These are phyloP conservation scores for Porphyrellus cyaneotinctus DNA, from an alignment of 768 basidiomycete genomes.

Conservation along the genomic window DNA sequence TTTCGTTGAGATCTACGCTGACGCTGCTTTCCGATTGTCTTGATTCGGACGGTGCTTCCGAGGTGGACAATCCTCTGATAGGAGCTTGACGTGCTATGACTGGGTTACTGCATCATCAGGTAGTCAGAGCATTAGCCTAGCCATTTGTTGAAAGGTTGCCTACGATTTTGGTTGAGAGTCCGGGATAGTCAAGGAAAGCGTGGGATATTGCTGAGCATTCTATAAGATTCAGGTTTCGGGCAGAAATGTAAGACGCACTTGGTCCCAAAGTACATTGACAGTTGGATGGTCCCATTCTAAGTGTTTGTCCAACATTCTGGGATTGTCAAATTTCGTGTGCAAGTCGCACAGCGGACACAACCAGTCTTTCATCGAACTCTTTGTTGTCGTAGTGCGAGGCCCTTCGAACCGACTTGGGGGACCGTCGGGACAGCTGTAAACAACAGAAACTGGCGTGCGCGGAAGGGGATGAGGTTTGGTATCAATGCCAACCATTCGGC, in stretches of 20 bases:
- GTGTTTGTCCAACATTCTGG: constrained; percentile 45
- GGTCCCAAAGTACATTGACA: constrained; percentile 39
- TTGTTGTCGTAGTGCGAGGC: constrained; percentile 8
- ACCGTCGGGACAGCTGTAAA: constrained; percentile 17
- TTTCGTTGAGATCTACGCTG: constrained; percentile 2
- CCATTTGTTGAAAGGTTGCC: background rate
- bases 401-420: constrained; percentile 8
- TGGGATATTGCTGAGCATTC: constrained; percentile 10
- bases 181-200: constrained; percentile 18
- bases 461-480: constrained; percentile 22
- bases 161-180: constrained; percentile 10
- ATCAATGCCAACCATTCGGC: constrained; percentile 36
- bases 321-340: constrained; percentile 40
- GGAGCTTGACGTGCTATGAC: constrained; percentile 1
- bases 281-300: constrained; percentile 46
- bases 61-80: constrained; percentile 3
- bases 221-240: background rate
- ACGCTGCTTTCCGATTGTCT: background rate
- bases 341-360: constrained; percentile 54
- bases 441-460: constrained; percentile 19
- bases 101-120: background rate
- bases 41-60: background rate
- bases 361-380: constrained; percentile 35
- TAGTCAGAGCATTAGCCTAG: background rate
- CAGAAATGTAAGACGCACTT: constrained; percentile 14